Evolutionary conservation across 139 green algal species (phyloP).

Genomic region (Micractinium sp.): DNA sequence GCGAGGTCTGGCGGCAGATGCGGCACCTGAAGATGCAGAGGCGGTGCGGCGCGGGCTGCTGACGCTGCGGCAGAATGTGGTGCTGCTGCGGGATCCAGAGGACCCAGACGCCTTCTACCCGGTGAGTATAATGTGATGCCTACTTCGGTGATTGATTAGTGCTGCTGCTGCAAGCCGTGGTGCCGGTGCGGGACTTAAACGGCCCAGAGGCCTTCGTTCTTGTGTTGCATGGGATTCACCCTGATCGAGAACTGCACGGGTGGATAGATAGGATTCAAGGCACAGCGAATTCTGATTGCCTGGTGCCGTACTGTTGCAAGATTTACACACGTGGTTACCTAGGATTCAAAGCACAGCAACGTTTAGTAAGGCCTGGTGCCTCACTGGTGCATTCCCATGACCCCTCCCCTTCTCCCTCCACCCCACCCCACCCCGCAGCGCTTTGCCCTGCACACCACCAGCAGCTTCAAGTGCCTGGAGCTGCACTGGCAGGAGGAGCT

Average conservation of each 20-base stretch:
- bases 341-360: no score
- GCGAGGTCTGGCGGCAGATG: slow-evolving; percentile 67
- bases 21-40: slow-evolving; percentile 57
- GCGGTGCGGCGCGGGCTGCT: slow-evolving; percentile 74
- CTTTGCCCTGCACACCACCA: slow-evolving; percentile 78
- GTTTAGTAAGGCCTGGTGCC: no score
- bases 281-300: no score
- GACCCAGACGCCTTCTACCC: slow-evolving; percentile 76
- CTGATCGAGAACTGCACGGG: no score
- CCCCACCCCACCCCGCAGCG: slow-evolving; percentile 37
- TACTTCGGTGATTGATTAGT: background rate
- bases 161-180: background rate
- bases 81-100: slow-evolving; percentile 81
- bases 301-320: no score
- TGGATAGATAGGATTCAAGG: no score
- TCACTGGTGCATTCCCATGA: background rate
- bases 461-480: slow-evolving; percentile 81
- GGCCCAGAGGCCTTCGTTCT: no score
- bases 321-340: no score
- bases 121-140: slow-evolving; percentile 12
- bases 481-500: slow-evolving; percentile 67
- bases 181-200: no score
- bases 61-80: slow-evolving; percentile 83
- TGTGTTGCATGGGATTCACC: no score
- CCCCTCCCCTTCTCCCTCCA: background rate